Evolutionary conservation across 371 early-diverging fungal species (phyloP), one percentile per base, ranked within the genome.

Genomic region (Mucor irregularis): DNA sequence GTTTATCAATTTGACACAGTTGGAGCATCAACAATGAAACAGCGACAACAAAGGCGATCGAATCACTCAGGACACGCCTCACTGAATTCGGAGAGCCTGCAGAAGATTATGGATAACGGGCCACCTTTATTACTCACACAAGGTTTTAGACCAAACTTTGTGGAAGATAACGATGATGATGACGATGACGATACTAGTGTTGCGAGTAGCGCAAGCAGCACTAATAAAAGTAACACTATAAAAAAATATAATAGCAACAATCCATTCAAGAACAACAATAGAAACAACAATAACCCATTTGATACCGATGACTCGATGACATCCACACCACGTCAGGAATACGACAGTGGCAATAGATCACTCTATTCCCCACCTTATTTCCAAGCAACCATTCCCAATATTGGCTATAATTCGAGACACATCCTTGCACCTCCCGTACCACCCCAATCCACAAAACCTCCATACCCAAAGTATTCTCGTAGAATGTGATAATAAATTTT

Each of bases 361-460:
- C n/a, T n/a, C n/a, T n/a, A n/a, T n/a, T n/a, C n/a, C n/a, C n/a
- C n/a, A n/a, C n/a, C n/a, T n/a, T n/a, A n/a, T n/a, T n/a, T n/a
- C n/a, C n/a, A n/a, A n/a, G n/a, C 17, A 11, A 40, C 42, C 19
- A 17, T 43, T 16, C 9, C 25, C 5, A 52, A 52, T 42, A 30
- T 22, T n/a, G 26, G 22, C 19, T 21, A 5, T 13, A 69, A 69
- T 53, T 34, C 49, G 49, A 33, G 48, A 9, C 44, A 62, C 24
- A 28, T 66, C 34, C 62, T 64, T 31, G 68, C 76, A 10, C 76
- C 73, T 10, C 68, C 68, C 28, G 72, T 75, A 14, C 76, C 76
- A 29, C 48, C 70, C 16, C 76, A 75, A 57, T 31, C 58, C 30
- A 75, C 72, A 1, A 75, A 75, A 46, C 72, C 76, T 33, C 45